Evolutionary conservation across 768 basidiomycete species (phyloP), one percentile per base, ranked within the genome.

Genomic region (Crassisporium funariophilum): DNA sequence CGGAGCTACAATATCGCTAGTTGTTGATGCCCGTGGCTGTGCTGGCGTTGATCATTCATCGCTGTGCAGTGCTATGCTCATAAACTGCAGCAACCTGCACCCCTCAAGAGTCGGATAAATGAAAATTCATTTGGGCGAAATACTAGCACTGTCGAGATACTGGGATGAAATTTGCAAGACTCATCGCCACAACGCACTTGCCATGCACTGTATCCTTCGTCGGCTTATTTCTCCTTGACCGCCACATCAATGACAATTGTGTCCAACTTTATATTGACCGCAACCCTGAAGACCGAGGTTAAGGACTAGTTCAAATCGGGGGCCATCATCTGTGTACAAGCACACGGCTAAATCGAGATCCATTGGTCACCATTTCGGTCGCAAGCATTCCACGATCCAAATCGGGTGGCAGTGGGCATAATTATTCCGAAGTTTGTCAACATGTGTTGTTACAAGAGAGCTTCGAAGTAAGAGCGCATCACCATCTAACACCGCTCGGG

Each of bases 381-480:
- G 47, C 36, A 45, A 44, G 44, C 43, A 48, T 58, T 47, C 56
- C 54, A 57, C 39, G 53, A 55, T 50, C 50, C 36, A 37, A 56
- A 55, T 55, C 64, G 60, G 64, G 65, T 66, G 70, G 66, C 66
- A 61, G 62, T 66, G 65, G 62, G 53, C 50, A 56, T 48, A 57
- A 57, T 62, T 69, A 64, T 51, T 60, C 65, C 67, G 69, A 68
- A 65, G 60, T 60, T 53, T 52, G 54, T 47, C 39, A 49, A 50
- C 43, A 46, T 48, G 47, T 43, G 47, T 41, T 49, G 47, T 49
- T 42, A 49, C 41, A 49, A 49, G 41, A 41, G 49, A 42, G 46
- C 27, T 40, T 49, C 47, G 46, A 42, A 46, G 49, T 39, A 47
- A 47, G 46, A 50, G 51, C 49, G 52, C 54, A 57, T 55, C 55